Conservation (phyloP, 1,139 yeast species). For the Ashbya aceris region DNA sequence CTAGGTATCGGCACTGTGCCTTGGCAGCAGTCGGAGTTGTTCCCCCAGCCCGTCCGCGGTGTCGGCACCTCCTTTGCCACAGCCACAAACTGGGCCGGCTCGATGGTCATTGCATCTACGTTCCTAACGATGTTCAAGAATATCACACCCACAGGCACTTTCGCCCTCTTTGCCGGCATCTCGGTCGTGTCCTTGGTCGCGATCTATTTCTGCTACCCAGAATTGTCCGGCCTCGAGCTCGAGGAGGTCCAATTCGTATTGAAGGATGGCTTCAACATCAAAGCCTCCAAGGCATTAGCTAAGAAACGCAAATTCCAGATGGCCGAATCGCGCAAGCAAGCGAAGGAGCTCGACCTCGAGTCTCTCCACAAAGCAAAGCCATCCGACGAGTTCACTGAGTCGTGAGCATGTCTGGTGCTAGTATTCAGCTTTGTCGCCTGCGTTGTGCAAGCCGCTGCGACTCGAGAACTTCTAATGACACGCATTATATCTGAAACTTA, state of each 20-base stretch:
- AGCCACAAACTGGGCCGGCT: constrained; percentile 95
- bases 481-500: too few relatives aligned
- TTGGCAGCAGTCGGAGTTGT: constrained; percentile 94
- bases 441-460: too few relatives aligned
- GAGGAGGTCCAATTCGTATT: constrained; percentile 83
- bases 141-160: constrained; percentile 92
- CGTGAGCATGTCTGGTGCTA: background rate
- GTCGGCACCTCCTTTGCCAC: constrained; percentile 87
- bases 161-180: constrained; percentile 78
- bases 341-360: constrained; percentile 6
- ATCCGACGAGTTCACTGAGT: constrained; percentile 10
- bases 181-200: constrained; percentile 62
- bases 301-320: constrained; percentile 29
- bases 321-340: constrained; percentile 9
- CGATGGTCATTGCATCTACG: constrained; percentile 80
- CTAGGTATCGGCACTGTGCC: constrained; percentile 95
- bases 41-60: constrained; percentile 89
- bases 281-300: constrained; percentile 53
- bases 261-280: constrained; percentile 76
- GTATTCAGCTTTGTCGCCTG: too few relatives aligned
- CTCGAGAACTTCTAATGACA: too few relatives aligned
- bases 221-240: constrained; percentile 77
- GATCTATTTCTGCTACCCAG: constrained; percentile 81
- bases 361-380: constrained; percentile 10
- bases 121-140: constrained; percentile 88